Conservation (phyloP, 2,329 filamentous ascomycete species). For the Penicillium fuscoglaucum region DNA sequence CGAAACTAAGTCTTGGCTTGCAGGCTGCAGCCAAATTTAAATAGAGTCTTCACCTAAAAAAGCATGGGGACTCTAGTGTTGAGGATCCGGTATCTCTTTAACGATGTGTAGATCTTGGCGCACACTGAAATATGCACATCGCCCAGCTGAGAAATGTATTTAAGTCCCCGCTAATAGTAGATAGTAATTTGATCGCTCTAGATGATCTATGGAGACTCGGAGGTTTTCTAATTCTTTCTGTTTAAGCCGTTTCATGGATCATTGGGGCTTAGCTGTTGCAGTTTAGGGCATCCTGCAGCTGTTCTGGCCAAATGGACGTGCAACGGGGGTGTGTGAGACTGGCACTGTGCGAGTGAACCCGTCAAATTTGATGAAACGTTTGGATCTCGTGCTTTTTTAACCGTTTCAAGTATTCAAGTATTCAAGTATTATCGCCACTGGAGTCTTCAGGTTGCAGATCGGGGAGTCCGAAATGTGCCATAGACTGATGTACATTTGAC, state of each 20-base stretch:
- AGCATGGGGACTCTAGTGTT: neutral
- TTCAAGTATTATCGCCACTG: slow-evolving; percentile 14
- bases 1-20: slow-evolving; percentile 8
- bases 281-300: slow-evolving; percentile 30
- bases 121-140: slow-evolving; percentile 9
- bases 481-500: neutral
- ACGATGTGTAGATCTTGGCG: slow-evolving; percentile 7
- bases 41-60: slow-evolving; percentile 11
- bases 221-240: neutral
- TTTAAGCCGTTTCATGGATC: slow-evolving; percentile 28
- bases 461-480: slow-evolving; percentile 20
- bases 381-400: slow-evolving; percentile 2
- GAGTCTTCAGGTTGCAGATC: slow-evolving; percentile 13
- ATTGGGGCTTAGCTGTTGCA: slow-evolving; percentile 36
- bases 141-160: slow-evolving; percentile 7
- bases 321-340: slow-evolving; percentile 25
- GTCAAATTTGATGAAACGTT: slow-evolving; percentile 17
- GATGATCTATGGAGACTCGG: slow-evolving; percentile 5
- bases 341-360: slow-evolving; percentile 16
- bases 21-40: slow-evolving; percentile 7
- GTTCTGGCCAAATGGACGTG: slow-evolving; percentile 26
- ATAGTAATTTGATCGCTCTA: neutral
- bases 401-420: slow-evolving; percentile 15
- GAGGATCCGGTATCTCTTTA: neutral
- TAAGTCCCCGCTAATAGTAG: slow-evolving; percentile 1